Conservation (phyloP, 2,329 filamentous ascomycete species). For the Byssoonygena ceratinophila region DNA sequence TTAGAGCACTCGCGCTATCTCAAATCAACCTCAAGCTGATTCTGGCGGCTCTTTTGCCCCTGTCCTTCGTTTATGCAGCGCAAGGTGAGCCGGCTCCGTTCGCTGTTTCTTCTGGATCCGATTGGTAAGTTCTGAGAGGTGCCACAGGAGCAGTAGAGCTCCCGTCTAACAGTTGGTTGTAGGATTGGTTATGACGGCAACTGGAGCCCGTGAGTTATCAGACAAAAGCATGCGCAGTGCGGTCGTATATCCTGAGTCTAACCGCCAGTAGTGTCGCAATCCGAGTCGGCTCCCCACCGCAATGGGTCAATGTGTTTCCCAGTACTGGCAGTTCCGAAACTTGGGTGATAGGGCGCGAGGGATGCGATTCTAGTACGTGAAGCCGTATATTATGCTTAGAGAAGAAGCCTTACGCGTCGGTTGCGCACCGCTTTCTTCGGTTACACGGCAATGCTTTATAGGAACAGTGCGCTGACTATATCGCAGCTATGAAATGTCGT, state of each 20-base stretch:
- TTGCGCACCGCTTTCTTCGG: neutral
- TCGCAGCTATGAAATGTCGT: slow-evolving; percentile 18
- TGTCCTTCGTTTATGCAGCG: neutral
- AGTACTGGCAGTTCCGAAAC: slow-evolving; percentile 24
- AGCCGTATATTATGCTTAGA: neutral
- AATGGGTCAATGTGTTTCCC: slow-evolving; percentile 25
- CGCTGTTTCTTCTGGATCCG: slow-evolving; percentile 6
- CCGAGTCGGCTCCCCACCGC: slow-evolving; percentile 23
- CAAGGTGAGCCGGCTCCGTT: slow-evolving; percentile 7
- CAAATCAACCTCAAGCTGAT: neutral
- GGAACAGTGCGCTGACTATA: neutral
- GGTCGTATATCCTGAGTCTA: neutral
- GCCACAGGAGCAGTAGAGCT: neutral
- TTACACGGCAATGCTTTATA: neutral
- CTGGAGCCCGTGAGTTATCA: slow-evolving; percentile 21
- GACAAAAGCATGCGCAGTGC: neutral
- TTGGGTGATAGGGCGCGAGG: slow-evolving; percentile 23
- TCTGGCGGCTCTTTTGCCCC: neutral
- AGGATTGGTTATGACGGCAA: slow-evolving; percentile 21
- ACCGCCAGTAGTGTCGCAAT: slow-evolving; percentile 17
- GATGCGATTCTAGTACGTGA: slow-evolving; percentile 23
- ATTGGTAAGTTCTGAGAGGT: slow-evolving; percentile 13
- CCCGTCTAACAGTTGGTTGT: neutral
- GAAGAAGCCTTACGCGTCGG: neutral
- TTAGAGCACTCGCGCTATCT: neutral